Evolutionary conservation across 75 land plant genomes (phyloP), one percentile per base, ranked within the genome.

Genomic region (Ceratopteris richardii): DNA sequence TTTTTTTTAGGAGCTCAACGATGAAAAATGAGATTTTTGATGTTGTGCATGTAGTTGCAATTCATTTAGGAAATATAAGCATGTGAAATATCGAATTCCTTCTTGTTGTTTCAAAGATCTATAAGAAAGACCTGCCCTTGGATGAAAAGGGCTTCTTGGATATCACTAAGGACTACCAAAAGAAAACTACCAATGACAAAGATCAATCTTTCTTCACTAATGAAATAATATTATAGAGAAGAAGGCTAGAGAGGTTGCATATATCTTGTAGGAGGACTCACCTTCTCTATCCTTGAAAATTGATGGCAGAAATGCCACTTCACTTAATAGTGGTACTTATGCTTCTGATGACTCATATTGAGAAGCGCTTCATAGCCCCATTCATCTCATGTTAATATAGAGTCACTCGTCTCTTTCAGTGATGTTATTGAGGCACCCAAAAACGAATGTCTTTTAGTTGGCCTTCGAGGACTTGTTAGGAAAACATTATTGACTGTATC

Each of bases 221-320:
- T n/a, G n/a, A n/a, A n/a, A n/a, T n/a, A n/a, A n/a, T n/a, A n/a
- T n/a, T n/a, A n/a, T n/a, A n/a, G n/a, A n/a, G n/a, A n/a, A n/a
- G n/a, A 52, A 52, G 29, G 48, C 48, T 7, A 46, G 14, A 2
- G 48, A 46, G 48, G 29, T 52, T 22, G 54, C 54, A 14, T 25
- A 25, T 4, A 23, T 52, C 14, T 26, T 52, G 54, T 24, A 52
- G 14, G 54, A 52, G 29, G 54, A 52, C 14, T 52, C 54, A 2
- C 54, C 54, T 24, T 3, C 28, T 26, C 27, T 52, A 23, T 7
- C 54, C 29, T 14, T 52, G 29, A 52, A 26, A 13, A 26, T 52
- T 24, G 54, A 52, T 11, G 28, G 28, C 25, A 2, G 28, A 12
- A 52, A 23, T 52, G 28, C 54, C 7, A 23, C 16, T 22, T 52